phyloP scores from a whole-genome alignment of 306 rosid species.

The Luffa aegyptiaca region DNA sequence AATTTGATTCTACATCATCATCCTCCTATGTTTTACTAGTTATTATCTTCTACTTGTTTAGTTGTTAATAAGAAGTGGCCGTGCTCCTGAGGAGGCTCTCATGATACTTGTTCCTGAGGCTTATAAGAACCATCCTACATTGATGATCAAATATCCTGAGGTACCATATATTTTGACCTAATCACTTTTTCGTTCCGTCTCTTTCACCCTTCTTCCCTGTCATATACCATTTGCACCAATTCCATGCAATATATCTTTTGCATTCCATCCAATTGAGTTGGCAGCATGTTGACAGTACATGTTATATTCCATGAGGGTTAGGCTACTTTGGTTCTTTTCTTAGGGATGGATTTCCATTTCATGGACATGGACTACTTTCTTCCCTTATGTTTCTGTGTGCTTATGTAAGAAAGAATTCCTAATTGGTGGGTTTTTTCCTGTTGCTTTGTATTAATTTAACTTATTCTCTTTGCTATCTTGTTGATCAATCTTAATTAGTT shows the following conservation, averaged over 20 bases:
- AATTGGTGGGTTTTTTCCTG: neutral
- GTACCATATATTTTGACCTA: conserved; percentile 22
- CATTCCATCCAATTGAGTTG: neutral
- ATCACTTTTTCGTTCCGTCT: neutral
- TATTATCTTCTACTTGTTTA: conserved; percentile 23
- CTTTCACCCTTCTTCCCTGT: neutral
- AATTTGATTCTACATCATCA: neutral
- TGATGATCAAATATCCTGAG: conserved; percentile 89
- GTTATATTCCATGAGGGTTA: neutral
- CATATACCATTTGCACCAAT: neutral
- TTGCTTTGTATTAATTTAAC: neutral
- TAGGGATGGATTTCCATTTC: neutral
- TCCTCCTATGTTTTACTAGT: conserved; percentile 20
- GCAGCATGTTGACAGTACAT: neutral
- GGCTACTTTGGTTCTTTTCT: neutral
- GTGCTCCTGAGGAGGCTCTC: conserved; percentile 84
- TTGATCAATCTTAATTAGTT: neutral
- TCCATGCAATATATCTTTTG: neutral
- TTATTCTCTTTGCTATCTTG: neutral
- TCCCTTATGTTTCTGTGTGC: neutral
- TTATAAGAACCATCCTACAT: conserved; percentile 91
- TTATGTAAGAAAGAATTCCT: neutral
- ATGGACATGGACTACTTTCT: conserved; percentile 8
- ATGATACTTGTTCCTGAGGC: conserved; percentile 99
- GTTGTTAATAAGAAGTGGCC: conserved; percentile 92